phyloP scores from a whole-genome alignment of 495 filamentous ascomycete genomes.

The Trypethelium eluteriae region DNA sequence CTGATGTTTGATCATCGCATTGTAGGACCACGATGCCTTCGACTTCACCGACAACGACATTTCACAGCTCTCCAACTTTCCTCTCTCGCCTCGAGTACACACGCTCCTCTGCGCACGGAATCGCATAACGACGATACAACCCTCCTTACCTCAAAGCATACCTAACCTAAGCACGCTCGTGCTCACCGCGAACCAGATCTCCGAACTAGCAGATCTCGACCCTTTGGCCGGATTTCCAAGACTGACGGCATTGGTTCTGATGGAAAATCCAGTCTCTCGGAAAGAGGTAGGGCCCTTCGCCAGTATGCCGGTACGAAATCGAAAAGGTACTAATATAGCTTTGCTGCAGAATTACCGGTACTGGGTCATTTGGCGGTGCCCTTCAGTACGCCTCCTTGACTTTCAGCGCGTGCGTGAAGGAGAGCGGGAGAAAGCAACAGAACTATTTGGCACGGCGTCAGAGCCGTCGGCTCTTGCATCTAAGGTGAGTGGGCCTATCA shows the following conservation, averaged over 20 bases:
- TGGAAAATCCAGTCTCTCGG: constrained; percentile 82
- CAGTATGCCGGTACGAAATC: neutral
- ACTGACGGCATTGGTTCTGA: constrained; percentile 70
- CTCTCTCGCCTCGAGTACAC: constrained; percentile 76
- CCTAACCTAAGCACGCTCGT: constrained; percentile 73
- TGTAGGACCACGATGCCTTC: constrained; percentile 78
- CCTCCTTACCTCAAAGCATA: constrained; percentile 59
- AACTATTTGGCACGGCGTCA: constrained; percentile 72
- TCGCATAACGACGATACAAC: constrained; percentile 71
- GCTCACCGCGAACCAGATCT: constrained; percentile 48
- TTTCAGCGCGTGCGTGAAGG: constrained; percentile 82
- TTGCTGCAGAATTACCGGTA: constrained; percentile 73
- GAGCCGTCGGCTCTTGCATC: constrained; percentile 69
- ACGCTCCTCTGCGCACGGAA: constrained; percentile 88
- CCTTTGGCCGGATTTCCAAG: constrained; percentile 58
- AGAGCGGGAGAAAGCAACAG: constrained; percentile 65
- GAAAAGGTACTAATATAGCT: constrained; percentile 9
- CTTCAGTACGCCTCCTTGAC: constrained; percentile 82
- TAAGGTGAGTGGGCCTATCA: constrained; percentile 37
- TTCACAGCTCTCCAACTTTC: constrained; percentile 80
- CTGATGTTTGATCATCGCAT: neutral
- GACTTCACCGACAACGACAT: constrained; percentile 99
- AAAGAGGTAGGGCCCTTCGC: constrained; percentile 65
- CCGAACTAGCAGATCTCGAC: constrained; percentile 68
- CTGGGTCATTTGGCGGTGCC: constrained; percentile 83